A percentile compares a stretch with the other conserved stretches of the same genome.
These are phyloP conservation scores for Pyrenula massariospora DNA, from an alignment of 495 filamentous ascomycete species.

Conservation along the genomic window DNA sequence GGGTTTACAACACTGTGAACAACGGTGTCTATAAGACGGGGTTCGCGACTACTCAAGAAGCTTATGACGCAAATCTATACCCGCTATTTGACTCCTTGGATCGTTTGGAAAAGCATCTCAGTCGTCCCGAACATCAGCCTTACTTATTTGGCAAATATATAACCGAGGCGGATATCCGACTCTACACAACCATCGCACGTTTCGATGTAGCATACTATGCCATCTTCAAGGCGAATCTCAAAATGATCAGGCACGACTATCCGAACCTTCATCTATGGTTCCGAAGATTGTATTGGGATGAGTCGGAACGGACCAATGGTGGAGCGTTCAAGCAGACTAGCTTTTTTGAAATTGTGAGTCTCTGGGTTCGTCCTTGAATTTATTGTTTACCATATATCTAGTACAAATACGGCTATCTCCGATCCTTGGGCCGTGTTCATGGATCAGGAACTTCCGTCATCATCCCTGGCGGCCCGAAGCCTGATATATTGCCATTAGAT, in stretches of 20 bases:
- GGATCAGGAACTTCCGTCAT: conserved; percentile 4
- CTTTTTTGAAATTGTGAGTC: conserved; percentile 44
- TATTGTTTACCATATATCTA: conserved; percentile 13
- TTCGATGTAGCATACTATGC: conserved; percentile 60
- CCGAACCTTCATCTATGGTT: conserved; percentile 59
- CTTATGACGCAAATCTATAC: conserved; percentile 47
- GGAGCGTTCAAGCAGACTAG: conserved; percentile 58
- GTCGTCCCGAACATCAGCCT: conserved; percentile 31
- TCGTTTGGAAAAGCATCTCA: conserved; percentile 48
- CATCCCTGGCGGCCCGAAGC: conserved; percentile 17
- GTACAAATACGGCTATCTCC: conserved; percentile 12
- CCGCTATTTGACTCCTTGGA: conserved; percentile 54
- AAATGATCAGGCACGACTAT: conserved; percentile 60
- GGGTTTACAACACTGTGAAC: conserved; percentile 56
- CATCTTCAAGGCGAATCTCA: conserved; percentile 61
- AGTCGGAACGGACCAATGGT: conserved; percentile 33
- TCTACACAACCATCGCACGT: conserved; percentile 53
- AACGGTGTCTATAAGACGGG: conserved; percentile 64
- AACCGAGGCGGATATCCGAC: conserved; percentile 56
- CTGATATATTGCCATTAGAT: conserved; percentile 23
- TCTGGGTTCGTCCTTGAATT: conserved; percentile 24
- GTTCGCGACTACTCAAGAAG: conserved; percentile 52
- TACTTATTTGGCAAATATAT: conserved; percentile 53
- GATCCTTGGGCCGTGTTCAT: conserved; percentile 3
- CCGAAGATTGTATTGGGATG: conserved; percentile 58